Conservation (phyloP, 148 eudicot species). For the Rhododendron mucronatum region DNA sequence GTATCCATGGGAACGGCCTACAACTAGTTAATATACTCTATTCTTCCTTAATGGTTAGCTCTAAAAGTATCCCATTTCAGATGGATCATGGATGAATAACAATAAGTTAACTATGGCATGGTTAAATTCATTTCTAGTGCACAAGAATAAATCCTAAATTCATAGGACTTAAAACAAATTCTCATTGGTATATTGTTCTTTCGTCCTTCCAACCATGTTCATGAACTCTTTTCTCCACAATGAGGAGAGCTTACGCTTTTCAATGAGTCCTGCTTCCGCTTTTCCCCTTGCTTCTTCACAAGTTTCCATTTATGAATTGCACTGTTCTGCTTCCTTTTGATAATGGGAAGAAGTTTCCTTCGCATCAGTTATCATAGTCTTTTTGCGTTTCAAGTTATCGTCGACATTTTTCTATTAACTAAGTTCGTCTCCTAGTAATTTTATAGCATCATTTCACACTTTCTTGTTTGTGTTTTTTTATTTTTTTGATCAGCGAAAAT, state of each 20-base stretch:
- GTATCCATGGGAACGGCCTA: background rate
- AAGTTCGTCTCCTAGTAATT: constrained; percentile 26
- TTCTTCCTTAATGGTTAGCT: background rate
- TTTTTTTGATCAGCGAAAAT: too few species aligned
- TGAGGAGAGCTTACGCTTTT: constrained; percentile 19
- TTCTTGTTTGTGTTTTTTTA: background rate
- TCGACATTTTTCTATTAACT: constrained; percentile 25
- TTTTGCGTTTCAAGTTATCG: constrained; percentile 26
- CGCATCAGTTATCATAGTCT: constrained; percentile 34
- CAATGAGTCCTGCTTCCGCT: constrained; percentile 28
- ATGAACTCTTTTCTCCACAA: constrained; percentile 27
- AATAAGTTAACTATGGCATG: background rate
- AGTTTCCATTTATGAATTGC: constrained; percentile 46
- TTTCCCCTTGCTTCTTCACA: constrained; percentile 53
- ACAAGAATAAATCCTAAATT: background rate
- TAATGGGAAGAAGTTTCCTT: constrained; percentile 40
- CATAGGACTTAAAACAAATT: background rate
- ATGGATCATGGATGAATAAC: background rate
- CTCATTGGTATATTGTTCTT: background rate
- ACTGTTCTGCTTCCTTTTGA: constrained; percentile 51
- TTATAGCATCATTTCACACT: background rate
- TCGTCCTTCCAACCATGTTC: constrained; percentile 52
- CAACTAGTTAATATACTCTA: background rate
- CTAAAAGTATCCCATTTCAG: background rate
- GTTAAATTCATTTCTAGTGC: background rate